Conservation (phyloP, 805 yeast species). For the Saccharomyces jurei region DNA sequence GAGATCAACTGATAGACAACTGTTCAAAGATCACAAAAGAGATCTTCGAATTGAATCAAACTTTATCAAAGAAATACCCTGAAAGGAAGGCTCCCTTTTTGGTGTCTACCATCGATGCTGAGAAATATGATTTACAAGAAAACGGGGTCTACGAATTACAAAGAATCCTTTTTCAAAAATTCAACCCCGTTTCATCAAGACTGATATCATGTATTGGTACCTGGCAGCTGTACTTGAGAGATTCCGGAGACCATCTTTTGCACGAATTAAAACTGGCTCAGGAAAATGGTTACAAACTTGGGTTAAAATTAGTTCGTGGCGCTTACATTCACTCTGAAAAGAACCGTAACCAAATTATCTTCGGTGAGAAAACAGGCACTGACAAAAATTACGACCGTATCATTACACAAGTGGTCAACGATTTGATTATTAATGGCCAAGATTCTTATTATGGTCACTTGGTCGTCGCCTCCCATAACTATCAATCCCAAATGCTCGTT, state of each 20-base stretch:
- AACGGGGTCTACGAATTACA: slow-evolving; percentile 83
- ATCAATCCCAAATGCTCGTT: slow-evolving; percentile 65
- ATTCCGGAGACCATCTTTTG: slow-evolving; percentile 53
- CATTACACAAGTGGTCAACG: slow-evolving; percentile 50
- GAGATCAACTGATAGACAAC: slow-evolving; percentile 53
- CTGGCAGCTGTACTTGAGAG: slow-evolving; percentile 81
- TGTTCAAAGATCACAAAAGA: slow-evolving; percentile 57
- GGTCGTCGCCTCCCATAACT: slow-evolving; percentile 88
- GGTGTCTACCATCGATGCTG: slow-evolving; percentile 83
- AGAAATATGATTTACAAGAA: slow-evolving; percentile 75
- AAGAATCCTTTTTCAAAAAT: slow-evolving; percentile 65
- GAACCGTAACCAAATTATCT: slow-evolving; percentile 58
- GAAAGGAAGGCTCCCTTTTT: slow-evolving; percentile 64
- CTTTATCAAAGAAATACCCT: slow-evolving; percentile 46
- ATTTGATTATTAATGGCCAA: slow-evolving; percentile 40
- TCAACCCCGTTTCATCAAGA: slow-evolving; percentile 51
- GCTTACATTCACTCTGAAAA: slow-evolving; percentile 91
- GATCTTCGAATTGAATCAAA: slow-evolving; percentile 44
- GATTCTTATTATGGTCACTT: slow-evolving; percentile 59
- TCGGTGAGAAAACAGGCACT: slow-evolving; percentile 69
- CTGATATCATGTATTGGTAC: slow-evolving; percentile 75
- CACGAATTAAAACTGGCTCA: slow-evolving; percentile 59
- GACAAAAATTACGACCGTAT: slow-evolving; percentile 71
- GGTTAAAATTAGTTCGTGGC: slow-evolving; percentile 88
- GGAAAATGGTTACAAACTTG: slow-evolving; percentile 57